Percentiles rank a stretch among this genome's conserved stretches.
Conservation (phyloP, 768 basidiomycete genomes). For the Vararia minispora region DNA sequence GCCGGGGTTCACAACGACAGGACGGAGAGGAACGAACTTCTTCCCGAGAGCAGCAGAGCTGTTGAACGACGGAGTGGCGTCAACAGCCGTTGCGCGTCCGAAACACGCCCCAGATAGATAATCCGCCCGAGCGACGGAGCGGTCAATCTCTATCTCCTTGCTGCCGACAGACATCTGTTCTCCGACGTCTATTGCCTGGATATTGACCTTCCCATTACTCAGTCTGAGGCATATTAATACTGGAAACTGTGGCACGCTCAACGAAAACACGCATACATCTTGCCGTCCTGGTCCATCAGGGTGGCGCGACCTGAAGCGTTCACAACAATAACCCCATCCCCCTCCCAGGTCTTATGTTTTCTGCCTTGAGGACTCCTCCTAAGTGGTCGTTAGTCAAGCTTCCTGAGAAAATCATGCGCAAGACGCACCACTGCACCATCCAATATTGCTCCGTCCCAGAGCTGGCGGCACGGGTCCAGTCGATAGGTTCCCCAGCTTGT, state of each 20-base stretch:
- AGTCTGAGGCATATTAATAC: constrained; percentile 27
- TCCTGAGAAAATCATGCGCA: neutral
- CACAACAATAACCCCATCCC: constrained; percentile 57
- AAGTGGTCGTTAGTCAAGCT: neutral
- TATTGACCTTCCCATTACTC: constrained; percentile 35
- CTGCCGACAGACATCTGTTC: constrained; percentile 31
- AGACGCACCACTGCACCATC: constrained; percentile 67
- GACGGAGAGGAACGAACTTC: constrained; percentile 20
- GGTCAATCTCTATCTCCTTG: constrained; percentile 60
- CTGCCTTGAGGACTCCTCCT: constrained; percentile 63
- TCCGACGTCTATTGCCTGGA: constrained; percentile 24
- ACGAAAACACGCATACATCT: constrained; percentile 34
- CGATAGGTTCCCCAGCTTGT: no score
- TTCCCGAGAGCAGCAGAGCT: constrained; percentile 22
- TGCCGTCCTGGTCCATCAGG: constrained; percentile 54
- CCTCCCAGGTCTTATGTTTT: constrained; percentile 91
- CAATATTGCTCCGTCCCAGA: constrained; percentile 53
- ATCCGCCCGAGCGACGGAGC: constrained; percentile 38
- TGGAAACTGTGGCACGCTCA: neutral
- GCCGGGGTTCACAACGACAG: constrained; percentile 20
- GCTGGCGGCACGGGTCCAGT: no score
- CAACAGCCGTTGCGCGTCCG: constrained; percentile 21
- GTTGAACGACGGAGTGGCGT: constrained; percentile 11
- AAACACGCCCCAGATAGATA: constrained; percentile 61
- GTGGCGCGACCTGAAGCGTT: constrained; percentile 29